Base-by-base conservation (phyloP, 2,329 filamentous ascomycete species). In the Epicoccum sorghinum region DNA sequence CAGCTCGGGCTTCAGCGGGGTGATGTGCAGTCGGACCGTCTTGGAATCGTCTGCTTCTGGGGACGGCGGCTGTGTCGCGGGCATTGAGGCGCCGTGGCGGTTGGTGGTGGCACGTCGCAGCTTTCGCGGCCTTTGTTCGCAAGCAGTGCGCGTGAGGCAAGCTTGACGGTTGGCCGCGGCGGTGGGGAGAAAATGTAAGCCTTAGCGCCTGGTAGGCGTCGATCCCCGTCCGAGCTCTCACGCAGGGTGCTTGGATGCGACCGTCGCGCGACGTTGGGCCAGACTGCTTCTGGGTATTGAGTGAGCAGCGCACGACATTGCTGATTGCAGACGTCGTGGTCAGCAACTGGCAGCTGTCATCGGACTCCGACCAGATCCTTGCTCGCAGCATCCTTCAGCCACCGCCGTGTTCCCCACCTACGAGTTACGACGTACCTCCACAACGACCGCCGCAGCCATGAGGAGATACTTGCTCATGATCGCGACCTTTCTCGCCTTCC, bases 1-100 rank as follows among this genome's bases (percentile, higher is more conserved):
- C 14, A 98, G 83, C 7, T 88, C 85, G 35, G 88, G 80, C 67
- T 88, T 91, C 64, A 99, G 83, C 42, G 95, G 95, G 13, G 90
- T 89, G 66, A 99, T 95, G 77, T 99, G 91, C 47, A 99, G 84
- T 65, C 91, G 85, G 42, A 76, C 71, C 14, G 67, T 52, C 52
- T 58, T 67, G 39, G 60, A 52, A 29, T 64, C 53, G 56, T 65
- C 60, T 52, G 59, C 59, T 60, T 54, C 45, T 44, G 39, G 33
- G 39, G 51, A 65, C 62, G 65, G 50, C 59, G 69, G 63, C 57
- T 61, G 66, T 65, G 65, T 61, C 52, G 61, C 64, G 59, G 68
- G 69, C 71, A 74, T 74, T 65, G 66, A 64, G 59, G 61, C 57
- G 60, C 58, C 55, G 41, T 61, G 62, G 61, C 60, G 37, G 36